Evolutionary conservation across 2,329 filamentous ascomycete genomes (phyloP), one percentile per base, ranked within the genome.

Genomic region (Ophiostoma pallidulum): DNA sequence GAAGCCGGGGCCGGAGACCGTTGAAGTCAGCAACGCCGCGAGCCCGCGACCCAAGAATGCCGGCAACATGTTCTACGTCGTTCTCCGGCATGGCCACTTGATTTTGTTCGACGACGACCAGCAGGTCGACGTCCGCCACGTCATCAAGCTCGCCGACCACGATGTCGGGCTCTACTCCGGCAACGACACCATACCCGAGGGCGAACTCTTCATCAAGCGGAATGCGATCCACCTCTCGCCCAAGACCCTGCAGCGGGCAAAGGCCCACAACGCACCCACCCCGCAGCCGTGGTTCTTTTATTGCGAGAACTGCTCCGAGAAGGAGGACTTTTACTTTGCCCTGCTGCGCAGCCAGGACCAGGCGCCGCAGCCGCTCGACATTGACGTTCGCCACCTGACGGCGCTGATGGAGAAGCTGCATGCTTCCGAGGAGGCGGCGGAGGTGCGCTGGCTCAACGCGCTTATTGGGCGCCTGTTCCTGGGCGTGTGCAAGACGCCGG

Each of bases 61-160:
- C 3, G 82, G 86, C 46, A 96, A 96, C 63, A 84, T 95, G 48
- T 96, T 96, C 64, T 96, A 89, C 60, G 86, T 96, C 43, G 87
- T 95, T 41, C 65, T 96, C 51, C 82, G 89, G 85, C 90, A 96
- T 65, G 90, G 91, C 32, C 90, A 97, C 62, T 70, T 98, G 43
- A 96, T 98, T 87, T 79, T 98, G 9, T 98, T 96, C 64, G 92
- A 98, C 62, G 90, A 97, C 60, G 82, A 88, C 45, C 88, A 94
- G 57, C 90, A 97, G 64, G 75, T 96, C 57, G 92, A 98, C 66
- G 92, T 98, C 14, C 84, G 91, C 53, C 89, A 97, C 67, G 92
- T 98, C 47, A 87, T 98, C 48, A 95, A 90, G 0, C 75, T 98
- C 9, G 84, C 87, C 29, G 85, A 95, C 58, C 88, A 97, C 66